phyloP scores from a whole-genome alignment of 129 eudicot species.

The Lactuca saligna region DNA sequence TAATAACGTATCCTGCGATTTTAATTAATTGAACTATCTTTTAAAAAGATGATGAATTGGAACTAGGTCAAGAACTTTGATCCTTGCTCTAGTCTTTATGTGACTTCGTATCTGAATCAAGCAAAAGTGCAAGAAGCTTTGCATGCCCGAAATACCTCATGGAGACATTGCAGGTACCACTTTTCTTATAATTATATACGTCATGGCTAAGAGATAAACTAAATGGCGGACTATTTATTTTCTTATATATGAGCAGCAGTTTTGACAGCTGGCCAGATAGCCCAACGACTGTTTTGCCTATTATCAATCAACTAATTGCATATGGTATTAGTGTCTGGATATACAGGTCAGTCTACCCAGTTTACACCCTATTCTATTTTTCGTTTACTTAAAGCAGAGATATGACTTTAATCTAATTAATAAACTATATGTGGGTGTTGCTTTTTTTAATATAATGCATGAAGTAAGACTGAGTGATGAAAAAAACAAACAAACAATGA shows the following conservation, averaged over 20 bases:
- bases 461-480: too few relatives aligned
- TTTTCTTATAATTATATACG: conserved; percentile 2
- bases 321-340: conserved; percentile 42
- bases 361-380: too few relatives aligned
- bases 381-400: too few relatives aligned
- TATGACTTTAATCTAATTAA: too few relatives aligned
- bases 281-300: conserved; percentile 44
- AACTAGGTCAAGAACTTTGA: conserved; percentile 41
- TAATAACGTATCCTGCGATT: too few relatives aligned
- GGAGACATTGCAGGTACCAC: conserved; percentile 42
- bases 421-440: too few relatives aligned
- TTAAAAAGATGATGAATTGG: not conserved
- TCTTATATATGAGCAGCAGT: conserved; percentile 18
- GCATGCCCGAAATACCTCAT: conserved; percentile 39
- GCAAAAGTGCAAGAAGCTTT: conserved; percentile 49
- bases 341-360: conserved; percentile 34
- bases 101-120: conserved; percentile 38
- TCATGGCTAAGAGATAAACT: too few relatives aligned
- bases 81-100: conserved; percentile 49
- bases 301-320: conserved; percentile 40
- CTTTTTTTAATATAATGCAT: too few relatives aligned
- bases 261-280: conserved; percentile 39
- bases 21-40: not conserved
- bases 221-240: not conserved
- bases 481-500: too few relatives aligned